Evolutionary conservation across 2,329 filamentous ascomycete species (phyloP), one percentile per base, ranked within the genome.

Genomic region (Pestalotiopsis sp.): DNA sequence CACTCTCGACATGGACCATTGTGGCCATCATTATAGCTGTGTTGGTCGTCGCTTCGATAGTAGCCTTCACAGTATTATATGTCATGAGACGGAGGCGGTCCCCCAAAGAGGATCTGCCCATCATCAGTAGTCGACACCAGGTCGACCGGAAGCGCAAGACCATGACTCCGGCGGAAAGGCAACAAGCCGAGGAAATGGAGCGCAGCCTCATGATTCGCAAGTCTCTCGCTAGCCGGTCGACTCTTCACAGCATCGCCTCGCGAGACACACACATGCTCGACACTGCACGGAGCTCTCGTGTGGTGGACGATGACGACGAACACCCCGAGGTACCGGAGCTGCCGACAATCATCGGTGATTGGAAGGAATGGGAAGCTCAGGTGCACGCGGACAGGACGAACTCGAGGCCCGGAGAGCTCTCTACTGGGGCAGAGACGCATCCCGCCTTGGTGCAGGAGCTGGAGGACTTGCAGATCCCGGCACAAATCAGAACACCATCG

Each of bases 311-410:
- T n/a, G 25, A 20, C 23, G 27, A 38, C 25, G 25, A 62, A 23
- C 14, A 27, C 63, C n/a, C 60, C 59, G 14, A 67, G 52, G 20
- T 14, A 67, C 59, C 70, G 57, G 17, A 68, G 67, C 11, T 27
- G 58, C 23, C 70, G 64, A 14, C 66, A 61, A 25, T 66, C 65
- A 2, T 58, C 59, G 6, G 36, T 68, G 79, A 82, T 45, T 82
- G 78, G 79, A 84, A 83, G 70, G 78, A 78, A 31, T 79, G 78
- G 70, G 82, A 84, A 71, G 81, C 82, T 2, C 73, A 74, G 45
- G 65, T 78, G 3, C 76, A 78, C 60, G 72, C 69, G 9, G 77
- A 80, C 12, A 73, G 75, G 58, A 74, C 74, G 2, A 70, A 69
- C 4, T 75, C 78, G 6, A 67, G 68, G 41, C 68, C 70, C 5